Percentiles rank a stretch among this genome's conserved stretches.
phyloP scores from a whole-genome alignment of 1,284 basidiomycete genomes.

The Caloboletus inedulis region DNA sequence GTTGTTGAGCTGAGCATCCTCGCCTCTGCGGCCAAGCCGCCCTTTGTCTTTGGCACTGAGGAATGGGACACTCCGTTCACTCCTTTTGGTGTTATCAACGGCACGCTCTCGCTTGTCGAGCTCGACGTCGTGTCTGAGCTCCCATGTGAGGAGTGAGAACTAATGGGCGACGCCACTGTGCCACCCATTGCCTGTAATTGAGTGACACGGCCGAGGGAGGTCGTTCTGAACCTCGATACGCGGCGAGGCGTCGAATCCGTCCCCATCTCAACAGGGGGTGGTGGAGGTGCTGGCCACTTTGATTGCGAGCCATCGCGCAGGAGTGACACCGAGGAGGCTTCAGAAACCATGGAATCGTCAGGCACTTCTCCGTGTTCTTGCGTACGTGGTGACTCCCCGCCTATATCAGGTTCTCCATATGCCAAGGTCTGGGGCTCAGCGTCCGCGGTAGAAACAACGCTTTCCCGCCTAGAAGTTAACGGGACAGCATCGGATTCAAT shows the following conservation, averaged over 20 bases:
- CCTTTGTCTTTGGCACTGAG: slow-evolving; percentile 9
- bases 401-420: not conserved
- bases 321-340: slow-evolving; percentile 22
- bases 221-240: slow-evolving; percentile 29
- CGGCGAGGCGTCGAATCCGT: slow-evolving; percentile 27
- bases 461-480: slow-evolving; percentile 17
- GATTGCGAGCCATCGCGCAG: slow-evolving; percentile 21
- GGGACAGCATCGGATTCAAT: slow-evolving; percentile 32
- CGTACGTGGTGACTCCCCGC: slow-evolving; percentile 4
- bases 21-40: slow-evolving; percentile 25
- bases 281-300: slow-evolving; percentile 31
- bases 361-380: slow-evolving; percentile 15
- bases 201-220: slow-evolving; percentile 28
- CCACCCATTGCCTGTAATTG: slow-evolving; percentile 22
- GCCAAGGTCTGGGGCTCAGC: not conserved
- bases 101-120: slow-evolving; percentile 21
- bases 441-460: slow-evolving; percentile 9
- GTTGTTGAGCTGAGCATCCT: slow-evolving; percentile 31
- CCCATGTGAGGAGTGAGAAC: slow-evolving; percentile 22
- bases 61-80: slow-evolving; percentile 7
- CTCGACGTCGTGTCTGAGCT: slow-evolving; percentile 28
- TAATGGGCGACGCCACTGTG: slow-evolving; percentile 17
- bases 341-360: slow-evolving; percentile 15
- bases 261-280: slow-evolving; percentile 27
- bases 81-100: slow-evolving; percentile 19